Base-by-base conservation (phyloP, 805 yeast species). In the Suhomyces canberraensis region DNA sequence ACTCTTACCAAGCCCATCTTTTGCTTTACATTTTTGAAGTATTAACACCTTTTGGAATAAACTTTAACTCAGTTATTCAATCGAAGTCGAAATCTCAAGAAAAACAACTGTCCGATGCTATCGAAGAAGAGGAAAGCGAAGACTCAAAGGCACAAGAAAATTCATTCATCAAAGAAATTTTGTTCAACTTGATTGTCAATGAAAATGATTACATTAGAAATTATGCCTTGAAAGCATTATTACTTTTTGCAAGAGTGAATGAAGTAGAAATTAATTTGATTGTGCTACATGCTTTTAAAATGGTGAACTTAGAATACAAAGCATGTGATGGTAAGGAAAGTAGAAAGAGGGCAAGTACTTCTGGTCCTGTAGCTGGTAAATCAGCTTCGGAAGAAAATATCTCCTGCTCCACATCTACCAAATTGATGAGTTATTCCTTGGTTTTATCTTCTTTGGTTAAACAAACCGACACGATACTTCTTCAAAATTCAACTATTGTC, bases 401-500 rank as follows among this genome's bases (percentile, higher is more conserved):
- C 7, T 47, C 59, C 11, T 29, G 29, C 11, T 43, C 41, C 4
- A 29, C 42, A 1, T 36, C 53, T 1, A 56, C 56, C 3, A 56
- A 50, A 31, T 41, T 67, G 14, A 38, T 58, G 21, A 60, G 64
- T 14, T 62, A 56, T 43, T 57, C 73, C 1, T 52, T 69, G 28
- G 60, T 64, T 1, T 49, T 69, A 24, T 58, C 57, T 54, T 45
- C 68, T 1, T 46, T 67, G 16, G 50, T 69, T 14, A 63, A 56
- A 37, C 66, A 61, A 29, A 58, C 72, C 1, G 61, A 64, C 15
- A 48, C 60, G 8, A 51, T 58, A 2, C 40, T 57, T 11, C 46
- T 69, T 4, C 72, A 66, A 40, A 65, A 66, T 35, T 52, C 73
- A 5, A 63, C 68, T 3, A 53, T 67, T 15, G 66, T 68, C 15